These are phyloP conservation scores for Penicillium cinerascens DNA, from an alignment of 495 filamentous ascomycete genomes.

Conservation along the genomic window DNA sequence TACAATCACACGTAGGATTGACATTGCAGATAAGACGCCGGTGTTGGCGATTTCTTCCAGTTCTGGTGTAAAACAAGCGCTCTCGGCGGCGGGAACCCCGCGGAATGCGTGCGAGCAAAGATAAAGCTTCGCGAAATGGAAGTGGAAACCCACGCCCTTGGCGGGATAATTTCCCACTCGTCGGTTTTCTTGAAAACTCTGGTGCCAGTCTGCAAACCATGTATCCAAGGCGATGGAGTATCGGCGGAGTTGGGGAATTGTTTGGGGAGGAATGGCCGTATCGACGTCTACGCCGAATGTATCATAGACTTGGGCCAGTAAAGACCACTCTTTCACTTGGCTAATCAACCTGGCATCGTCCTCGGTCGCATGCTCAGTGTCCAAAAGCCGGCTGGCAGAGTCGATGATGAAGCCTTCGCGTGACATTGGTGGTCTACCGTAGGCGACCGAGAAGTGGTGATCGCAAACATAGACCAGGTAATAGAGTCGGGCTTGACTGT, in stretches of 20 bases:
- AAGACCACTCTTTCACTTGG: constrained; percentile 35
- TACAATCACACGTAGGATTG: constrained; percentile 28
- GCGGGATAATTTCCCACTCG: constrained; percentile 30
- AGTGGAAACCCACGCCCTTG: constrained; percentile 32
- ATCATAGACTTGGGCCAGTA: constrained; percentile 31
- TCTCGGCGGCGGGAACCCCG: constrained; percentile 13
- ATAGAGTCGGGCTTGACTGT: constrained; percentile 29
- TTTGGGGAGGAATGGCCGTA: constrained; percentile 17
- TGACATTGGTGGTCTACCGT: constrained; percentile 36
- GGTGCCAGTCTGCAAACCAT: constrained; percentile 32
- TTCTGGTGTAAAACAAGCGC: constrained; percentile 16
- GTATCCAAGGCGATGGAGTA: constrained; percentile 29
- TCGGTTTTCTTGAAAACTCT: constrained; percentile 21
- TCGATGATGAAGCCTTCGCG: constrained; percentile 27
- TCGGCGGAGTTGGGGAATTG: constrained; percentile 25
- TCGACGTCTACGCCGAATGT: constrained; percentile 39
- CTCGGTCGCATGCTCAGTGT: constrained; percentile 27
- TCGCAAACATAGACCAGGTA: constrained; percentile 38
- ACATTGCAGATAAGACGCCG: constrained; percentile 28
- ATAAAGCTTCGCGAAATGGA: constrained; percentile 33
- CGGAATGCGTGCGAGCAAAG: constrained; percentile 37
- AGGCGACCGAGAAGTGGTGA: constrained; percentile 34
- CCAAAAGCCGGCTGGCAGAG: constrained; percentile 19
- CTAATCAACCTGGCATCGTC: constrained; percentile 34
- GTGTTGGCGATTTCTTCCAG: constrained; percentile 32